Conservation (phyloP, 345 rosid genomes). For the Linum tenue region DNA sequence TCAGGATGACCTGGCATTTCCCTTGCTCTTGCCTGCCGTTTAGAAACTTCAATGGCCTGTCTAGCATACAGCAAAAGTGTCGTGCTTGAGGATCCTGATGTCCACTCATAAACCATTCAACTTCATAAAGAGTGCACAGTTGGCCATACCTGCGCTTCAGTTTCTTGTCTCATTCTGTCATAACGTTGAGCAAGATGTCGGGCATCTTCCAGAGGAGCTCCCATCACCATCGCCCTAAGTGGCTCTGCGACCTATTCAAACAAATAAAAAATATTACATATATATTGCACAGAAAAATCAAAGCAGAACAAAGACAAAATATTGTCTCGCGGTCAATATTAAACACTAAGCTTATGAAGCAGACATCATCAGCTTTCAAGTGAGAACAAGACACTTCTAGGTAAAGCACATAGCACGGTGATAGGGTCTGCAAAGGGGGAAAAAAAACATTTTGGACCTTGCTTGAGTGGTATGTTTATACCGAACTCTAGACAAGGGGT, state of each 20-base stretch:
- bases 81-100: background rate
- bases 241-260: conserved; percentile 77
- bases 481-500: background rate
- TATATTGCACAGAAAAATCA: background rate
- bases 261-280: conserved; percentile 14
- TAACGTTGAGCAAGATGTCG: conserved; percentile 96
- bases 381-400: too few species aligned
- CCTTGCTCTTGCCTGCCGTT: conserved; percentile 66
- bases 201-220: conserved; percentile 91
- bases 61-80: conserved; percentile 5
- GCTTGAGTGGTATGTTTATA: background rate
- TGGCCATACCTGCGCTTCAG: conserved; percentile 78
- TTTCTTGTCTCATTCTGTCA: conserved; percentile 85
- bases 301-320: too few species aligned
- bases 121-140: background rate
- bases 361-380: too few species aligned
- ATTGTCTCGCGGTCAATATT: too few species aligned
- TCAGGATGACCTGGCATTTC: conserved; percentile 67
- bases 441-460: background rate
- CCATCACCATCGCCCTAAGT: conserved; percentile 85
- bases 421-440: background rate
- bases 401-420: too few species aligned
- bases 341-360: too few species aligned
- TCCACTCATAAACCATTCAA: background rate
- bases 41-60: conserved; percentile 86